These are phyloP conservation scores for Pichia sp. DNA, from an alignment of 1,139 yeast species.

Conservation along the genomic window DNA sequence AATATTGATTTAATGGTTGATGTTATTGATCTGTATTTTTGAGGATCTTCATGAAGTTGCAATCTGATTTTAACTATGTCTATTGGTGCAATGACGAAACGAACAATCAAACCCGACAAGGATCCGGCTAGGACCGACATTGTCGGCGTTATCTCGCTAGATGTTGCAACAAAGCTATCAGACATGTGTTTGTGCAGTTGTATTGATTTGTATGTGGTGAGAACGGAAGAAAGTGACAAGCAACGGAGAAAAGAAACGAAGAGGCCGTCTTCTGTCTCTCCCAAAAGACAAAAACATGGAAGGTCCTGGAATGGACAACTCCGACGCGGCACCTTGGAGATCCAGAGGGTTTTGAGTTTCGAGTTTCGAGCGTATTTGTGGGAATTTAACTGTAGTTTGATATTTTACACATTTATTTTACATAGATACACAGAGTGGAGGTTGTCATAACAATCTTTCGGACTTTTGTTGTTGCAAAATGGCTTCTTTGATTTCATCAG, in stretches of 20 bases:
- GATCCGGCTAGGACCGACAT: slow-evolving; percentile 33
- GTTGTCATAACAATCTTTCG: slow-evolving; percentile 37
- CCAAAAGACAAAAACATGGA: too few species aligned
- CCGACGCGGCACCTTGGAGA: slow-evolving; percentile 2
- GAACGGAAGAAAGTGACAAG: too few species aligned
- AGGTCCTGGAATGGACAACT: not conserved
- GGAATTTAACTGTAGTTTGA: too few species aligned
- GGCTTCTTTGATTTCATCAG: slow-evolving; percentile 57
- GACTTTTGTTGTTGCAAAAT: slow-evolving; percentile 62
- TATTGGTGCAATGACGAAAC: slow-evolving; percentile 82
- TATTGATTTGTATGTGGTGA: too few species aligned
- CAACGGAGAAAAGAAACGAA: too few species aligned
- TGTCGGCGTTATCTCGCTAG: slow-evolving; percentile 13
- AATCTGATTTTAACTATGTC: slow-evolving; percentile 87
- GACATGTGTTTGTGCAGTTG: slow-evolving; percentile 6
- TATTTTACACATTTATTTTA: slow-evolving; percentile 4
- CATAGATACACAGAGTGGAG: not conserved
- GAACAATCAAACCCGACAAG: slow-evolving; percentile 33
- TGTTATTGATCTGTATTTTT: slow-evolving; percentile 35
- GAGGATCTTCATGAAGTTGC: slow-evolving; percentile 49
- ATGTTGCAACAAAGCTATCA: slow-evolving; percentile 7
- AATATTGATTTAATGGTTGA: slow-evolving; percentile 38
- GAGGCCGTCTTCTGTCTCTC: too few species aligned
- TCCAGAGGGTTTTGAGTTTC: too few species aligned
- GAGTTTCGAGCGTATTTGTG: too few species aligned